Evolutionary conservation across 192 early-diverging fungal genomes (phyloP).

Genomic region (Mortierella hygrophila): DNA sequence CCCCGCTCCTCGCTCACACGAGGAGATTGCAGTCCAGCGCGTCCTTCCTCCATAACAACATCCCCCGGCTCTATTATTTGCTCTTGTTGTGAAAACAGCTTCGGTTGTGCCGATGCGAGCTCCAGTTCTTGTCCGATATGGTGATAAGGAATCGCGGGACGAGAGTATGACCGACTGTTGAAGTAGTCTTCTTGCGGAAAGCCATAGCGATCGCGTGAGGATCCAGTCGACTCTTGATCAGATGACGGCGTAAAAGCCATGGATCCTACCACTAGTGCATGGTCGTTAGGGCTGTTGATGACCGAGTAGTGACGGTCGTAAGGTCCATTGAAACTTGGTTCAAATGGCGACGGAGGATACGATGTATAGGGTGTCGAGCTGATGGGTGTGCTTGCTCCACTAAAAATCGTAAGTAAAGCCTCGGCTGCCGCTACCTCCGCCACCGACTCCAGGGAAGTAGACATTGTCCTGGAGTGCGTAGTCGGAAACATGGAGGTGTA

Average conservation of each 20-base stretch:
- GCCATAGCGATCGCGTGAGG: background rate
- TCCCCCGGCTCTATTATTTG: background rate
- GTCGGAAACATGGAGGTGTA: conserved; percentile 30
- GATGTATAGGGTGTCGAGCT: conserved; percentile 40
- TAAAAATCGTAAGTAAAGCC: conserved; percentile 46
- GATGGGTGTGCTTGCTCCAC: conserved; percentile 32
- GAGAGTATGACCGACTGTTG: conserved; percentile 13
- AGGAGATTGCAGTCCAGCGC: background rate
- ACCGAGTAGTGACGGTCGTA: conserved; percentile 20
- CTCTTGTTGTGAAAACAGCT: background rate
- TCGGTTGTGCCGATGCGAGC: background rate
- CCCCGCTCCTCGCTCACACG: background rate
- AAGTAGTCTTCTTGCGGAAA: conserved; percentile 29
- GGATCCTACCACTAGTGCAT: conserved; percentile 14
- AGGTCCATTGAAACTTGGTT: conserved; percentile 10
- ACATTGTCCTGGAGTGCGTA: conserved; percentile 29
- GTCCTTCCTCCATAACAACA: background rate
- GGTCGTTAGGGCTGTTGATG: conserved; percentile 25
- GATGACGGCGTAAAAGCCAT: conserved; percentile 23
- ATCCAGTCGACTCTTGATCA: conserved; percentile 8
- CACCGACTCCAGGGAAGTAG: conserved; percentile 37
- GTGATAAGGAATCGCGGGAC: conserved; percentile 23
- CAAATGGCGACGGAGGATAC: conserved; percentile 45
- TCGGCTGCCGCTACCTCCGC: conserved; percentile 54
- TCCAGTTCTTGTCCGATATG: conserved; percentile 35